phyloP scores from a whole-genome alignment of 495 filamentous ascomycete species.

The Amniculicola lignicola region DNA sequence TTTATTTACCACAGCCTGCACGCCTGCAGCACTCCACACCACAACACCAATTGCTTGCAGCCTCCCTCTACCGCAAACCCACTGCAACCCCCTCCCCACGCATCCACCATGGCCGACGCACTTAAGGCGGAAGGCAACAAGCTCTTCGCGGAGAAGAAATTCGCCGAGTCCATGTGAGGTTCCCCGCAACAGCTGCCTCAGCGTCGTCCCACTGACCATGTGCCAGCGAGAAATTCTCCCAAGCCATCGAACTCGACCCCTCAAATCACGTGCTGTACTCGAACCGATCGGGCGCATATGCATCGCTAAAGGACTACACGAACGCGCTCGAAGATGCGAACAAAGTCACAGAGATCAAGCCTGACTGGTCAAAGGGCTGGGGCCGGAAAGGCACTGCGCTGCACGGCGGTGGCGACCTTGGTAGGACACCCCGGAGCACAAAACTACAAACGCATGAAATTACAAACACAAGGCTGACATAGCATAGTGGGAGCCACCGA shows the following conservation, averaged over 20 bases:
- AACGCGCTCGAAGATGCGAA: conserved; percentile 84
- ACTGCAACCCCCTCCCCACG: neutral
- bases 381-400: conserved; percentile 85
- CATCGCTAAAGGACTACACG: conserved; percentile 82
- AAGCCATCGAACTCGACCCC: conserved; percentile 87
- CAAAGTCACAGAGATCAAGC: conserved; percentile 89
- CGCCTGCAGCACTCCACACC: conserved; percentile 5
- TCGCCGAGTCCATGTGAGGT: conserved; percentile 88
- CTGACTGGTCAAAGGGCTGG: conserved; percentile 97
- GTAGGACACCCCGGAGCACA: conserved; percentile 51
- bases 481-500: conserved; percentile 68
- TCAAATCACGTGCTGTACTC: conserved; percentile 95
- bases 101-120: conserved; percentile 46
- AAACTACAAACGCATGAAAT: neutral
- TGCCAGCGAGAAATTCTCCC: conserved; percentile 82
- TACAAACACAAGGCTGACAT: conserved; percentile 17
- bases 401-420: conserved; percentile 79
- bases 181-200: conserved; percentile 21
- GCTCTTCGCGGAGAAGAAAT: conserved; percentile 94
- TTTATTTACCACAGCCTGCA: conserved; percentile 31
- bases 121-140: conserved; percentile 98
- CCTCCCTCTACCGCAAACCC: neutral
- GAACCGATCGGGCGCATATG: conserved; percentile 94
- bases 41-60: too few relatives aligned
- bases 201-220: conserved; percentile 8